Percentiles rank a stretch among this genome's conserved stretches.
These are phyloP conservation scores for Flaveria bidentis DNA, from an alignment of 129 eudicot genomes.

Conservation along the genomic window DNA sequence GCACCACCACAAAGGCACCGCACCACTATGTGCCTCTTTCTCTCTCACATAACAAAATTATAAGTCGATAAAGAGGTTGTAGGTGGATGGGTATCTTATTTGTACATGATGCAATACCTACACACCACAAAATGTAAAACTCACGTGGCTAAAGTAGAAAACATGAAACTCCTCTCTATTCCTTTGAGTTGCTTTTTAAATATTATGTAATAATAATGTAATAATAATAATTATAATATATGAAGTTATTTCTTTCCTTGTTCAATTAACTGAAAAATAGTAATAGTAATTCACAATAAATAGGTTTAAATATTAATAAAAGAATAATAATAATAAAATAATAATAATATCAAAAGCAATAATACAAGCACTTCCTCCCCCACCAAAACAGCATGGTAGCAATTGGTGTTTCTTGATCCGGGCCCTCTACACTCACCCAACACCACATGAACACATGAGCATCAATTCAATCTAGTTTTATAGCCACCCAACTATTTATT, in stretches of 20 bases:
- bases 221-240: too few relatives aligned
- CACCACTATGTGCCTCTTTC: too few relatives aligned
- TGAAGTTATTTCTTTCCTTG: not conserved
- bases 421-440: slow-evolving; percentile 23
- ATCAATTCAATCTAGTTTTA: not conserved
- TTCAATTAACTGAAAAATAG: not conserved
- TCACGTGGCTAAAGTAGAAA: too few relatives aligned
- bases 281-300: not conserved
- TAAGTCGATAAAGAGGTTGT: too few relatives aligned
- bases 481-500: slow-evolving; percentile 16
- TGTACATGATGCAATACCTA: too few relatives aligned
- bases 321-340: not conserved
- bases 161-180: too few relatives aligned
- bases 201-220: too few relatives aligned
- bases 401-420: slow-evolving; percentile 14
- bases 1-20: too few relatives aligned
- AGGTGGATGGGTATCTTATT: too few relatives aligned
- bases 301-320: not conserved
- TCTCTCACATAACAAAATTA: too few relatives aligned
- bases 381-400: slow-evolving; percentile 8
- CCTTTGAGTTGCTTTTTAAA: too few relatives aligned
- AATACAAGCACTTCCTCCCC: slow-evolving; percentile 15
- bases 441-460: slow-evolving; percentile 20
- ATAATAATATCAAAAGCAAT: slow-evolving; percentile 9
- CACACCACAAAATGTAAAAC: too few relatives aligned